Conservation (phyloP, 2,329 filamentous ascomycete genomes). For the Allantophomopsis cytisporea region DNA sequence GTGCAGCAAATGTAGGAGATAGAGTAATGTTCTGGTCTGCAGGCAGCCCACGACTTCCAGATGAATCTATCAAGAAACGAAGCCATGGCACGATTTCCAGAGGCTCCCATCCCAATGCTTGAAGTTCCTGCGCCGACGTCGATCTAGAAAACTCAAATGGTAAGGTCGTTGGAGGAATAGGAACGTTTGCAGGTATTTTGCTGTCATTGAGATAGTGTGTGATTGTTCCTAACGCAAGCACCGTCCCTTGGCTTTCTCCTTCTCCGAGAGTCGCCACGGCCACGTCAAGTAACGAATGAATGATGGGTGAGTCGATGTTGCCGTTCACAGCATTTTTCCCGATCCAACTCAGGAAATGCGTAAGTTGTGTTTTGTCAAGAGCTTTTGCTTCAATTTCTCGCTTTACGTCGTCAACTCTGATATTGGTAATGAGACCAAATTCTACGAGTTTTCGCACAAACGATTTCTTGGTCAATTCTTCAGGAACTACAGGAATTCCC, state of each 20-base stretch:
- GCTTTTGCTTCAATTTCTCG: slow-evolving; percentile 73
- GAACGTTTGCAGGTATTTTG: slow-evolving; percentile 69
- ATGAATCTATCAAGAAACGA: slow-evolving; percentile 60
- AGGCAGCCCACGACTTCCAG: slow-evolving; percentile 36
- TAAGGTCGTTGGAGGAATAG: slow-evolving; percentile 69
- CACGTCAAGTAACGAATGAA: slow-evolving; percentile 61
- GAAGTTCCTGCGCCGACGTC: slow-evolving; percentile 53
- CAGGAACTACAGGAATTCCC: slow-evolving; percentile 75
- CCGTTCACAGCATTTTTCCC: slow-evolving; percentile 56
- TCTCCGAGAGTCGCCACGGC: slow-evolving; percentile 60
- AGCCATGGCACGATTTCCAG: slow-evolving; percentile 81
- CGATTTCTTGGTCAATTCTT: slow-evolving; percentile 55
- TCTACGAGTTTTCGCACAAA: slow-evolving; percentile 74
- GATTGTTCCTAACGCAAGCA: slow-evolving; percentile 68
- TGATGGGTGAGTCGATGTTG: slow-evolving; percentile 56
- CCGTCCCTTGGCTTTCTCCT: slow-evolving; percentile 44
- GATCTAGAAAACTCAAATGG: slow-evolving; percentile 71
- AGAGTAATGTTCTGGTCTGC: slow-evolving; percentile 57
- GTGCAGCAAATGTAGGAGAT: slow-evolving; percentile 60
- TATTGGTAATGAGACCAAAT: slow-evolving; percentile 74
- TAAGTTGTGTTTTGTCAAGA: slow-evolving; percentile 63
- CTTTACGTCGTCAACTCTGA: slow-evolving; percentile 78
- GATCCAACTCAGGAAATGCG: slow-evolving; percentile 76
- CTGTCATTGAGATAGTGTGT: slow-evolving; percentile 61
- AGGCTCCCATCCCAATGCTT: slow-evolving; percentile 75